These are phyloP conservation scores for Fonsecaea monophora DNA, from an alignment of 2,329 filamentous ascomycete genomes.

Conservation along the genomic window DNA sequence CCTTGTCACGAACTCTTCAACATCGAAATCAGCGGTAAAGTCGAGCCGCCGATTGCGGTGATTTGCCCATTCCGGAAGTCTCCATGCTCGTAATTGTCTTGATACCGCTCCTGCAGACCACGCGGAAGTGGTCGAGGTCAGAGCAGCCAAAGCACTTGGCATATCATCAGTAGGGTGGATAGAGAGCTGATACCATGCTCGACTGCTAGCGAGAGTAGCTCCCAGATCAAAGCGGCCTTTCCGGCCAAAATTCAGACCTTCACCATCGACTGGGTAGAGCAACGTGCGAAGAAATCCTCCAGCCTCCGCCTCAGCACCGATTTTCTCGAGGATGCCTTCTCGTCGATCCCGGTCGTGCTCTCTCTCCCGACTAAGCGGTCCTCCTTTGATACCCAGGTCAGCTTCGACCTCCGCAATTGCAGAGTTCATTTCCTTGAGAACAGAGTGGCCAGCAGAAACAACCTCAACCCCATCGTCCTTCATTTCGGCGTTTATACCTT, in stretches of 20 bases:
- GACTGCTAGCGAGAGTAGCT: constrained; percentile 76
- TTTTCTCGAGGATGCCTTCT: constrained; percentile 83
- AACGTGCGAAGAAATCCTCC: constrained; percentile 83
- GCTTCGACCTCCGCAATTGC: constrained; percentile 78
- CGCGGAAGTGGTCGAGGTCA: constrained; percentile 74
- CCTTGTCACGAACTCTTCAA: constrained; percentile 86
- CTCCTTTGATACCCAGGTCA: constrained; percentile 77
- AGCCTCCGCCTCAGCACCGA: constrained; percentile 79
- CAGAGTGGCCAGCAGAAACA: constrained; percentile 74
- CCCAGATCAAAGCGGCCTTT: constrained; percentile 80
- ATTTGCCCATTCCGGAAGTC: constrained; percentile 95
- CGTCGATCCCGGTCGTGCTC: constrained; percentile 81
- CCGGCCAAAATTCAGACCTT: constrained; percentile 82
- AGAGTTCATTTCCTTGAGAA: constrained; percentile 84
- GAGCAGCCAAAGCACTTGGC: constrained; percentile 74
- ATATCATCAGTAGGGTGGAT: constrained; percentile 90
- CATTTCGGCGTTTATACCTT: constrained; percentile 96
- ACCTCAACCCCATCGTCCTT: constrained; percentile 91
- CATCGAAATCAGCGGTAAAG: constrained; percentile 95
- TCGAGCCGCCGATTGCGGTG: constrained; percentile 88
- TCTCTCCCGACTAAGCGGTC: constrained; percentile 71
- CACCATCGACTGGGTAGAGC: constrained; percentile 76
- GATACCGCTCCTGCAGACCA: constrained; percentile 96
- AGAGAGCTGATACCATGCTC: constrained; percentile 93
- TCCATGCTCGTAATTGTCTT: constrained; percentile 89